Evolutionary conservation across 192 early-diverging fungal species (phyloP), one percentile per base, ranked within the genome.

Genomic region (Coemansia sp.): DNA sequence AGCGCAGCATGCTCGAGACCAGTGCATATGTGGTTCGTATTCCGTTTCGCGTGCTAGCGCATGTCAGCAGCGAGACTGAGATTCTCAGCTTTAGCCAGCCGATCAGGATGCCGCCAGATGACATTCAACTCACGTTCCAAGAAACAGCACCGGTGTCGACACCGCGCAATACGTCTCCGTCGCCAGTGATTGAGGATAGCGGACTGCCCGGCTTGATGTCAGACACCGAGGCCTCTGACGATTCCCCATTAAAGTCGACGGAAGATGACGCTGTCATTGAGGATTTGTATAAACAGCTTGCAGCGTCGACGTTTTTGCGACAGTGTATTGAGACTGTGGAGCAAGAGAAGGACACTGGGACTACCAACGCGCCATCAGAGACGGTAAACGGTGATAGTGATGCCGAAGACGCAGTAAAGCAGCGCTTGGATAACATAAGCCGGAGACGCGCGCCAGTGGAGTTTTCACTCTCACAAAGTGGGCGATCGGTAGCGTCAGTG

Each of bases 1-100:
- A 75, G 58, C 69, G 73, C 56, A 69, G 57, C 47, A 81, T 81
- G 73, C 79, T 81, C 7, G 69, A 81, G 24, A n/a, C 59, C 3
- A 63, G 37, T 25, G 49, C 79, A 0, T 55, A 75, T 37, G 66
- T 72, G 2, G 73, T 68, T 1, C 79, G 69, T 25, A 75, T 81
- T 17, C 79, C 79, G 25, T 75, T 81, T 56, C 70, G 73, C 39
- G 73, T 81, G 41, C 56, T 75, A 37, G 69, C 69, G 0, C 45
- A 52, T 43, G 68, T 79, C 35, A 38, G 38, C 25, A 53, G 65
- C 23, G 12, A 23, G 23, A 3, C 51, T 14, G 51, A 64, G 9
- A n/a, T 32, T 4, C 71, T 69, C 65, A n/a, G 55, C 35, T 61
- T 75, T 19, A 60, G 35, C n/a, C 54, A 57, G 9, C 79, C 79